Evolutionary conservation across 148 eudicot species (phyloP), one percentile per base, ranked within the genome.

Genomic region (Cornus kousa): DNA sequence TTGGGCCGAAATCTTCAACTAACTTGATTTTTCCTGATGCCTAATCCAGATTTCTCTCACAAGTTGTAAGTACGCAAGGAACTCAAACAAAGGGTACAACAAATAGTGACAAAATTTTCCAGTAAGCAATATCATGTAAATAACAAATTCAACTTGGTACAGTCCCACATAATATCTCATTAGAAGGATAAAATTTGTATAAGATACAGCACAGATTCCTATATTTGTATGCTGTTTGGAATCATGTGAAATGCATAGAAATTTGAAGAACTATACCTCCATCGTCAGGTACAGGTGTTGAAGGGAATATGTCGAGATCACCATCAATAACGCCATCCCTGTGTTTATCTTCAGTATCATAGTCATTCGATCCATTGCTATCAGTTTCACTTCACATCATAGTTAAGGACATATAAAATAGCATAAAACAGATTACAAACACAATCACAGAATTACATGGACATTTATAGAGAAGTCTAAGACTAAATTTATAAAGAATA

Each of bases 181-280:
- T 35, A 9, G 1, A 33, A 48, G 12, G 57, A 20, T 62, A 4
- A 35, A 35, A 35, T 2, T 35, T 35, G 37, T 14, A 62, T 60
- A 22, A 35, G 55, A 10, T 53, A 57, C 28, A 20, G 23, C 19
- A 75, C 8, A 22, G 37, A 48, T 3, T 0, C 23, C 28, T 11
- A 4, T 22, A 24, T 37, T 62, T 48, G 12, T 8, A 67, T 53
- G 37, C 37, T 35, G 37, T 13, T 16, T 1, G 16, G 17, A 76
- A 37, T 24, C 78, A 40, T 24, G 31, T 43, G 72, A 55, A 33
- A 24, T 17, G 37, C 33, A 59, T 59, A 68, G 12, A 77, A 74
- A n/a, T 17, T 59, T 31, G 17, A 28, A 60, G 53, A 55, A 33
- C 57, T n/a, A 72, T 90, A 96, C 99, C 99, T 92, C 99, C 99